Conservation (phyloP, 768 basidiomycete species). For the Xanthoconium purpureum region DNA sequence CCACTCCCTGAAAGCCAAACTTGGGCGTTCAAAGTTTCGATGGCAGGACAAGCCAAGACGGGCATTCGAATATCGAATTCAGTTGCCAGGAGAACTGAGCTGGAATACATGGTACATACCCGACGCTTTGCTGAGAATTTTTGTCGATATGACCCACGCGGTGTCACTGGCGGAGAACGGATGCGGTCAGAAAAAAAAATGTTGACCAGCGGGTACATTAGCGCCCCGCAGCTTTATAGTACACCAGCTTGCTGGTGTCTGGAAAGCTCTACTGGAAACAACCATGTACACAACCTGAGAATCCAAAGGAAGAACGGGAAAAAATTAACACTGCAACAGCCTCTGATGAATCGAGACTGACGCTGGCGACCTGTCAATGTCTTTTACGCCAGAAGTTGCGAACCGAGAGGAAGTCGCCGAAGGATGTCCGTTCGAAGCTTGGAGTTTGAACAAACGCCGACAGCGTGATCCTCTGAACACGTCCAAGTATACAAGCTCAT, state of each 20-base stretch:
- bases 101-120: slow-evolving; percentile 3
- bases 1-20: slow-evolving; percentile 2
- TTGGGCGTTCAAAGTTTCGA: slow-evolving; percentile 16
- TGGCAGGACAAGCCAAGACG: background rate
- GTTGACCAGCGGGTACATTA: background rate
- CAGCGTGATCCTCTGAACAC: background rate
- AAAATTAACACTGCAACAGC: background rate
- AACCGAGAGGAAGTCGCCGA: slow-evolving; percentile 1
- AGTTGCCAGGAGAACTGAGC: slow-evolving; percentile 10
- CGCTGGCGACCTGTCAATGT: slow-evolving; percentile 5
- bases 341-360: background rate
- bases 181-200: background rate
- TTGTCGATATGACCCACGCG: background rate
- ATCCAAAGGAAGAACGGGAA: background rate
- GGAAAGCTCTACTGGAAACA: background rate
- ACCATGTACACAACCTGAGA: background rate
- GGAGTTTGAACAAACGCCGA: background rate
- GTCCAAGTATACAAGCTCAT: background rate
- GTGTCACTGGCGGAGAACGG: background rate
- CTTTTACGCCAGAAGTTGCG: background rate
- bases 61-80: background rate
- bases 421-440: background rate
- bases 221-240: background rate
- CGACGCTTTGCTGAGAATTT: background rate
- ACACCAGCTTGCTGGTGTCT: background rate